Evolutionary conservation across 208 protist genomes (phyloP), one percentile per base, ranked within the genome.

Genomic region (Wallacemonas sp.): DNA sequence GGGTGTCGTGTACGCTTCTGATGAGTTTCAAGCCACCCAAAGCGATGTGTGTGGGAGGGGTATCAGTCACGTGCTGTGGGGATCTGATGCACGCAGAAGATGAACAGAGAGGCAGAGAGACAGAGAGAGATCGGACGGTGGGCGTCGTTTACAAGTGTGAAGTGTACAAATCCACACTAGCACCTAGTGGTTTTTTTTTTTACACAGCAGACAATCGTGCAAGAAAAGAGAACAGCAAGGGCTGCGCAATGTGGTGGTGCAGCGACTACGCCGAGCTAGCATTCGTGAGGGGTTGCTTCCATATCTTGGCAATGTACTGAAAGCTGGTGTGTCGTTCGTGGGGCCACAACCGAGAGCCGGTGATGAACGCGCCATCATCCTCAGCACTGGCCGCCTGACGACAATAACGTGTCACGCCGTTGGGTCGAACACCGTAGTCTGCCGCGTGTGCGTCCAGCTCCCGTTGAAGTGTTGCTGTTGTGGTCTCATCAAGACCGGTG

Each of bases 271-370:
- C n/a, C n/a, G n/a, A n/a, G n/a, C n/a, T n/a, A n/a, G n/a, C n/a
- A n/a, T n/a, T n/a, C n/a, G n/a, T 41, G 36, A 36, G 36, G 19
- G 62, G 72, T 38, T 54, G 72, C 68, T 94, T 94, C 74, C 69
- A 80, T 41, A 96, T 88, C 55, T 93, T 93, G 6, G 78, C 80
- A 14, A 96, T 64, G 57, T 87, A 96, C 47, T 92, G 82, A 63
- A 96, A 96, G 49, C 90, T 96, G 1, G 85, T 83, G 2, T 57
- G 19, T 30, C 86, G 90, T 2, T 39, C 56, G 3, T 71, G 68
- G 1, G 90, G 90, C 80, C 83, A 93, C 36, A 95, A 83, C 9
- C 90, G 77, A 30, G 85, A 79, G 3, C 90, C 75, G 43, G 6
- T 14, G 1, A 48, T 41, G 27, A 29, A 48, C 30, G 32, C 19